Conservation (phyloP, 2,329 filamentous ascomycete species). For the Cladosporium phlei region DNA sequence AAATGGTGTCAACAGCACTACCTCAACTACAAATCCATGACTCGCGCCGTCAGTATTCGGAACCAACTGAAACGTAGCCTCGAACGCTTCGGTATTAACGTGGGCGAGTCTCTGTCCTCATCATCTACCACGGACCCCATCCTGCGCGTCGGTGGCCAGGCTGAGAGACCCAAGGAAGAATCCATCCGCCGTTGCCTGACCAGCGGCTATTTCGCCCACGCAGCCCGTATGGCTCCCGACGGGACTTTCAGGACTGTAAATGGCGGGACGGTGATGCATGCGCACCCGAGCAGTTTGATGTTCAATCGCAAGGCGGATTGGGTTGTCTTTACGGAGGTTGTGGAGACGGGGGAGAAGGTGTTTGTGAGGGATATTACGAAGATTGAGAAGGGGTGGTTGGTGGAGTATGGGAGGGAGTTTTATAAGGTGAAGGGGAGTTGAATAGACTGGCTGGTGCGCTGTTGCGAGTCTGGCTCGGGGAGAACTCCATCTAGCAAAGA, state of each 20-base stretch:
- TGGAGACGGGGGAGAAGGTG: slow-evolving; percentile 82
- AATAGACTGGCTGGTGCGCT: too few relatives aligned
- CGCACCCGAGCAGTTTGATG: slow-evolving; percentile 88
- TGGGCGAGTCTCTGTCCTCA: slow-evolving; percentile 57
- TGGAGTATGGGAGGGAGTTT: slow-evolving; percentile 82
- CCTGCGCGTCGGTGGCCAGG: slow-evolving; percentile 38
- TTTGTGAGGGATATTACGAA: slow-evolving; percentile 91
- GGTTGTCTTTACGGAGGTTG: slow-evolving; percentile 91
- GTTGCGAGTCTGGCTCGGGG: too few relatives aligned
- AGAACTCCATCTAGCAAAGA: too few relatives aligned
- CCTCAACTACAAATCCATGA: slow-evolving; percentile 81
- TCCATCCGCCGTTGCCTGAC: slow-evolving; percentile 80
- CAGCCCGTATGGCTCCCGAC: slow-evolving; percentile 88
- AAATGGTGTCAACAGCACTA: slow-evolving; percentile 84
- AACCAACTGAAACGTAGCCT: slow-evolving; percentile 82
- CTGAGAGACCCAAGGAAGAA: slow-evolving; percentile 57
- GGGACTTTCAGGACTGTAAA: slow-evolving; percentile 84
- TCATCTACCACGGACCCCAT: slow-evolving; percentile 16
- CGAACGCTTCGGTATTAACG: slow-evolving; percentile 72
- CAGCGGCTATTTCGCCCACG: slow-evolving; percentile 86
- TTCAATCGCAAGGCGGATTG: slow-evolving; percentile 96
- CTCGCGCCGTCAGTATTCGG: slow-evolving; percentile 76
- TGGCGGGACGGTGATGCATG: slow-evolving; percentile 71
- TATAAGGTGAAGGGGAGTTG: slow-evolving; percentile 57
- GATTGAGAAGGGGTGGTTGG: slow-evolving; percentile 86